Percentiles rank a stretch among this genome's conserved stretches.
Evolutionary conservation across 2,329 filamentous ascomycete genomes (phyloP).

Genomic region (Bipolaris oryzae): DNA sequence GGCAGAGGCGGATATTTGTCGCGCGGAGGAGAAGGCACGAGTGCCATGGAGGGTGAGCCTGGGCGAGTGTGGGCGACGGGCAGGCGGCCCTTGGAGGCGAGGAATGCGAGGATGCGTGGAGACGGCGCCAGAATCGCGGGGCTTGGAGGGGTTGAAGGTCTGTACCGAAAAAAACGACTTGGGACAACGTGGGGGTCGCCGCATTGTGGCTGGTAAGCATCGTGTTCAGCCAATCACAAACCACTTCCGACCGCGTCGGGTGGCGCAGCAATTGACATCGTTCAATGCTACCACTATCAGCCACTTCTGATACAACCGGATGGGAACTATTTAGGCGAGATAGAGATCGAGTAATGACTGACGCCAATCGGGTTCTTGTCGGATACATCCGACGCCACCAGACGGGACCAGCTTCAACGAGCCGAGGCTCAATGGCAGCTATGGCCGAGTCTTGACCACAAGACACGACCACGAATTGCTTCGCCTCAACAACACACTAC

Average conservation of each 20-base stretch:
- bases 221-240: too few species aligned
- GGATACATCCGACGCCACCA: too few species aligned
- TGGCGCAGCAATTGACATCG: too few species aligned
- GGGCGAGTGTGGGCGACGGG: conserved; percentile 25
- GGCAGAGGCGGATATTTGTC: conserved; percentile 39
- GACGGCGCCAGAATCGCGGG: conserved; percentile 55
- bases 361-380: too few species aligned
- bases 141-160: conserved; percentile 8
- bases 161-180: conserved; percentile 4
- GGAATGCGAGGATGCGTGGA: conserved; percentile 58
- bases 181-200: not conserved
- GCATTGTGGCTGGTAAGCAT: too few species aligned
- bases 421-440: conserved; percentile 5
- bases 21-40: conserved; percentile 43
- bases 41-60: conserved; percentile 52
- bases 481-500: not conserved
- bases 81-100: conserved; percentile 56
- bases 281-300: too few species aligned
- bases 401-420: not conserved
- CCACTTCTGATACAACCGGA: too few species aligned
- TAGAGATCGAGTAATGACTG: too few species aligned
- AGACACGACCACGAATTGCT: conserved; percentile 1
- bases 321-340: too few species aligned
- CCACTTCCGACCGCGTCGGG: too few species aligned
- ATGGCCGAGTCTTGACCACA: not conserved